Evolutionary conservation across 73 alveolate genomes (phyloP).

Genomic region (Tetrahymena elliotti): DNA sequence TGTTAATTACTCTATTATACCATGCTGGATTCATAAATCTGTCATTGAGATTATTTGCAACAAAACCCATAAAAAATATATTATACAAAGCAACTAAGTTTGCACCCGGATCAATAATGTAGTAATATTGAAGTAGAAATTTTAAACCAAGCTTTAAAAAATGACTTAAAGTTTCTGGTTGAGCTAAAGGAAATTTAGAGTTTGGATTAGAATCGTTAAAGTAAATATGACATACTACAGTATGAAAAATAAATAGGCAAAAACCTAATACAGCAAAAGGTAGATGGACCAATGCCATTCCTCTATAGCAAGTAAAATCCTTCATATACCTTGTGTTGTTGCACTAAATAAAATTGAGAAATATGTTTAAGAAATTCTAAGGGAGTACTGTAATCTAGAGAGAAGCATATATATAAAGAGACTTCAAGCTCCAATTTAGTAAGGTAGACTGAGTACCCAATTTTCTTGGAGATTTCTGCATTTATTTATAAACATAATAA

Average conservation of each 20-base stretch:
- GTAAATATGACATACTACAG: background rate
- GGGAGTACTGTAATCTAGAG: background rate
- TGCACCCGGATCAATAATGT: background rate
- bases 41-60: background rate
- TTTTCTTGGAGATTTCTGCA: background rate
- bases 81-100: background rate
- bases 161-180: background rate
- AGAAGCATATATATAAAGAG: background rate
- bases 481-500: background rate
- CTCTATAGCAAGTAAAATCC: background rate
- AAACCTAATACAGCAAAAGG: background rate
- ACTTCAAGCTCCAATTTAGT: background rate
- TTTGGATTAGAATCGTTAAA: background rate
- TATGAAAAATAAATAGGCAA: background rate
- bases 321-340: background rate
- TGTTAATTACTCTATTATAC: background rate
- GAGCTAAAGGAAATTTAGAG: background rate
- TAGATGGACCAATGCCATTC: background rate
- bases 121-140: background rate
- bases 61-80: background rate
- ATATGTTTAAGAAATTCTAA: background rate
- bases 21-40: background rate
- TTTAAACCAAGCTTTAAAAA: background rate
- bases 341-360: background rate
- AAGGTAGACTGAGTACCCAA: background rate